phyloP scores from a whole-genome alignment of 2,329 filamentous ascomycete genomes.

The Aspergillus pseudonomiae region DNA sequence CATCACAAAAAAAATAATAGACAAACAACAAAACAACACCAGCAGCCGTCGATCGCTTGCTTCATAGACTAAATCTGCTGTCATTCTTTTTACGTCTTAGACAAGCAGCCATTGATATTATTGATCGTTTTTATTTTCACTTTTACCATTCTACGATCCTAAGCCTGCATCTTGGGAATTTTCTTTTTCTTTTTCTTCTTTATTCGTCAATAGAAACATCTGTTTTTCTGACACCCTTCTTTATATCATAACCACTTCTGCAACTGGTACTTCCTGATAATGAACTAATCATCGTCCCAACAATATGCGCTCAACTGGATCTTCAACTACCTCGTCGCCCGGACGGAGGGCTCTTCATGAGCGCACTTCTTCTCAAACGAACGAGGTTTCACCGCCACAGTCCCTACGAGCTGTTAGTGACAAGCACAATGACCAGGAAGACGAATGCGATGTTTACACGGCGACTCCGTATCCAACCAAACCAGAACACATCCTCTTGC shows the following conservation, averaged over 20 bases:
- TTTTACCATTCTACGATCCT: conserved; percentile 2
- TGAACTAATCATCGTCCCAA: conserved; percentile 33
- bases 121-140: conserved; percentile 4
- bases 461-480: conserved; percentile 52
- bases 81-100: not conserved
- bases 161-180: conserved; percentile 4
- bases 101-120: not conserved
- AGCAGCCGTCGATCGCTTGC: conserved; percentile 15
- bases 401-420: conserved; percentile 43
- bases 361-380: conserved; percentile 49
- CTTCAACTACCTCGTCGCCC: conserved; percentile 36
- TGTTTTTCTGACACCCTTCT: conserved; percentile 10
- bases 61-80: conserved; percentile 11
- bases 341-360: conserved; percentile 50
- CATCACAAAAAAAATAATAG: conserved; percentile 28
- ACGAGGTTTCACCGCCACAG: conserved; percentile 43
- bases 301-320: conserved; percentile 38
- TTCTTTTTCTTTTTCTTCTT: conserved; percentile 9
- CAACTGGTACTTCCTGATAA: conserved; percentile 26
- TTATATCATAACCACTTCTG: conserved; percentile 8
- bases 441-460: conserved; percentile 44
- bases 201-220: conserved; percentile 6
- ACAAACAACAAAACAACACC: conserved; percentile 28
- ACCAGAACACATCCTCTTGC: conserved; percentile 49
- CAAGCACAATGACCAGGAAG: conserved; percentile 30